Base-by-base conservation (phyloP, 2,329 filamentous ascomycete genomes). In the Apiospora sp. region DNA sequence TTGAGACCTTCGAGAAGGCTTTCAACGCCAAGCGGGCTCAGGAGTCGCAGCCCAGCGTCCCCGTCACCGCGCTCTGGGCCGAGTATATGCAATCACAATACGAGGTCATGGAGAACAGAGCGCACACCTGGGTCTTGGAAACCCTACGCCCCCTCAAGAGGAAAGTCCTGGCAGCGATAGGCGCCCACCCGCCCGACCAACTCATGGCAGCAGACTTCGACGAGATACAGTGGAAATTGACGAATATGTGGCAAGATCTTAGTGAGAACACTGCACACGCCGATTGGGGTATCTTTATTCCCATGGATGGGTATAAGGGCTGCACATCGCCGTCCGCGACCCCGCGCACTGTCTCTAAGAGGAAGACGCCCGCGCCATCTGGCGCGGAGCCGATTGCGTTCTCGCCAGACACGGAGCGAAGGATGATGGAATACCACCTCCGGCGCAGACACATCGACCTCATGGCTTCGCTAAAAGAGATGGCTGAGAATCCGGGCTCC, bases 301-400 rank as follows among this genome's bases (percentile, higher is more conserved):
- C 79, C 4, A 79, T 75, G 19, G 78, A 80, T n/a, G 79, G 79
- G 0, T 80, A 80, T 30, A 75, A 76, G 16, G 79, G 79, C 16
- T 67, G 51, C 24, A 58, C 37, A 19, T 27, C 41, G 58, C 27
- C 71, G 46, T 54, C 44, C 13, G 68, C 41, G 70, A 54, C 58
- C 54, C 44, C 54, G 6, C 58, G 58, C 7, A 41, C n/a, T 22
- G 5, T 41, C 34, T n/a, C 58, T 34, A 41, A 41, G 12, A 30
- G n/a, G 10, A 41, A 64, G 19, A n/a, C 34, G 19, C 8, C 22
- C n/a, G 30, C 34, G 16, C 10, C 12, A 14, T 22, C 24, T 14
- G 58, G 58, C 22, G n/a, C 22, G 30, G 30, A 41, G 58, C 58
- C 58, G 10, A 41, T 64, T 14, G 58, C 58, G 22, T 64, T 64